Evolutionary conservation across 148 eudicot species (phyloP).

Genomic region (Spergularia marina): DNA sequence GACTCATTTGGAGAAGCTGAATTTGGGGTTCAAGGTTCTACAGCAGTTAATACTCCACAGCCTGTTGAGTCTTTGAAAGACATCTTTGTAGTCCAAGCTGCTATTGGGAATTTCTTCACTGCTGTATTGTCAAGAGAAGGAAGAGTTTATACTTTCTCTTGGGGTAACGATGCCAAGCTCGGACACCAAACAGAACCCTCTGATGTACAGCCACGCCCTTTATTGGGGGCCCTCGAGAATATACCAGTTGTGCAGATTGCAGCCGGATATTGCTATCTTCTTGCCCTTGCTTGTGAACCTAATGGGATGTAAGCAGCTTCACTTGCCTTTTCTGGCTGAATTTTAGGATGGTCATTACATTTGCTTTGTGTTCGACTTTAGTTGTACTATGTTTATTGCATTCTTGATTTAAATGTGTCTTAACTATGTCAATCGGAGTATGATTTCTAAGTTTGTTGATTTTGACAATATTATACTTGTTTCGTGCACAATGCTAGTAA

Average conservation of each 20-base stretch:
- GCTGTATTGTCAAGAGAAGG: conserved; percentile 95
- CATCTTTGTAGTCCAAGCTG: conserved; percentile 93
- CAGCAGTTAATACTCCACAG: conserved; percentile 50
- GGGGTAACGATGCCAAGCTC: conserved; percentile 76
- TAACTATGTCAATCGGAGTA: neutral
- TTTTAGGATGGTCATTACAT: neutral
- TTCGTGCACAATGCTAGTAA: neutral
- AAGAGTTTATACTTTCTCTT: conserved; percentile 81
- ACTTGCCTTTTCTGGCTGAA: neutral
- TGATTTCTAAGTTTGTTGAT: too few relatives aligned
- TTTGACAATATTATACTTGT: neutral
- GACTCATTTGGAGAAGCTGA: conserved; percentile 83
- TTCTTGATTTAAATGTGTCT: neutral
- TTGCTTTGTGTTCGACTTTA: conserved; percentile 7
- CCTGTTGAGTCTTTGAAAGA: conserved; percentile 77
- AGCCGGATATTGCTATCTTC: conserved; percentile 92
- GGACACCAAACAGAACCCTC: conserved; percentile 77
- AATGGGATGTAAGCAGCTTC: conserved; percentile 73
- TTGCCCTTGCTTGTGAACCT: conserved; percentile 85
- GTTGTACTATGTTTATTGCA: neutral
- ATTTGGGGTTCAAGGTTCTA: conserved; percentile 64
- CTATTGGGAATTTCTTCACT: conserved; percentile 84
- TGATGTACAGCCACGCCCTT: conserved; percentile 65
- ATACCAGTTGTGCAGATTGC: conserved; percentile 84
- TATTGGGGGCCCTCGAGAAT: conserved; percentile 81